A percentile compares a stretch with the other conserved stretches of the same genome.
Conservation (phyloP, 768 basidiomycete species). For the Panaeolus cyanescens region DNA sequence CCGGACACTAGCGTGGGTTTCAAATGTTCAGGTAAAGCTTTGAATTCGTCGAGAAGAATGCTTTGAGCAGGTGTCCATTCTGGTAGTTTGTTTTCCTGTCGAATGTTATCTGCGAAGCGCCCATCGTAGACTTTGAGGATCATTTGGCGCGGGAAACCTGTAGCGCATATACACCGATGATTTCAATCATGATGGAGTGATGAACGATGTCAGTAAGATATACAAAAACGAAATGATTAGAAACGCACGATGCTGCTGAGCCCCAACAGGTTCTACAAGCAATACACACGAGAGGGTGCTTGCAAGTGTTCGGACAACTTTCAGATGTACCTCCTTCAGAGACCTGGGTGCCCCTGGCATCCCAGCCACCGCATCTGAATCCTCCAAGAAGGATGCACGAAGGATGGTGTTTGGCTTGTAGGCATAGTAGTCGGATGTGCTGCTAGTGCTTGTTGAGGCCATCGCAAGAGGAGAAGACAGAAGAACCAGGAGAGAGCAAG, state of each 20-base stretch:
- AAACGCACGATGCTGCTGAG: not conserved
- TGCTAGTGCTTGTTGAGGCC: not conserved
- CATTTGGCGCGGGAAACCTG: slow-evolving; percentile 1
- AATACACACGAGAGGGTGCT: slow-evolving; percentile 18
- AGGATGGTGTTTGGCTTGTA: slow-evolving; percentile 3
- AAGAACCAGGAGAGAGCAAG: not conserved
- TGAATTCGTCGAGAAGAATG: slow-evolving; percentile 5
- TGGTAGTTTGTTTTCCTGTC: slow-evolving; percentile 11
- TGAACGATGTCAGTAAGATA: not conserved
- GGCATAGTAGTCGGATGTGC: not conserved
- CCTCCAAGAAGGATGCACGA: not conserved
- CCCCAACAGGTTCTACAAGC: slow-evolving; percentile 8
- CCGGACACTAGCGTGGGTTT: slow-evolving; percentile 6
- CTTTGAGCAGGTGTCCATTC: slow-evolving; percentile 15
- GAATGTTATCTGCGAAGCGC: slow-evolving; percentile 12
- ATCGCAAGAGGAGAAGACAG: not conserved
- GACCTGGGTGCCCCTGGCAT: slow-evolving; percentile 1
- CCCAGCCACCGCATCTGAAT: not conserved
- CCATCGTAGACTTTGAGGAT: slow-evolving; percentile 17
- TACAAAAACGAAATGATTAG: not conserved
- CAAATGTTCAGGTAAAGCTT: slow-evolving; percentile 8
- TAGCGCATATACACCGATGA: not conserved
- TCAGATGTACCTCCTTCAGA: slow-evolving; percentile 2
- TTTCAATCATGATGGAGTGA: not conserved
- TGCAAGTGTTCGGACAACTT: slow-evolving; percentile 13